Percentiles rank a stretch among this genome's conserved stretches.
These are phyloP conservation scores for Aspergillus carlsbadensis DNA, from an alignment of 495 filamentous ascomycete genomes.

Conservation along the genomic window DNA sequence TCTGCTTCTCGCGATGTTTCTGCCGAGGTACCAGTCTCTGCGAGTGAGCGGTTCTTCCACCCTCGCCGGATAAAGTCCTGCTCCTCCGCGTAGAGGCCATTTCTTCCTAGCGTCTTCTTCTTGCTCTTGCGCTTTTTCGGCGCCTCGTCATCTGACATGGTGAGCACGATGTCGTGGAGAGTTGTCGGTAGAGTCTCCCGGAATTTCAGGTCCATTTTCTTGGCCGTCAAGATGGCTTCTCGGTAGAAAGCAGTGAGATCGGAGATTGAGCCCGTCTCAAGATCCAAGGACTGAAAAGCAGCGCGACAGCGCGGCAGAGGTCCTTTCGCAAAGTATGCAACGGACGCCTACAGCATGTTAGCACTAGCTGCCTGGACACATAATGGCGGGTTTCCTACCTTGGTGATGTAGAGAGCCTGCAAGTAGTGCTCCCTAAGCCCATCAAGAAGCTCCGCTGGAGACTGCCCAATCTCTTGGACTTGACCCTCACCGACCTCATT, in stretches of 20 bases:
- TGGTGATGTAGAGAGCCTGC: slow-evolving; percentile 87
- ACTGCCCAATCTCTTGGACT: slow-evolving; percentile 36
- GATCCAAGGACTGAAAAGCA: slow-evolving; percentile 63
- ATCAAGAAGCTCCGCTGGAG: slow-evolving; percentile 62
- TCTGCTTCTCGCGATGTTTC: slow-evolving; percentile 52
- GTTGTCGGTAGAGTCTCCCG: slow-evolving; percentile 69
- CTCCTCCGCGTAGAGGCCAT: slow-evolving; percentile 76
- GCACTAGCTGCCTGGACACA: background rate
- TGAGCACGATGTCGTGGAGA: slow-evolving; percentile 61
- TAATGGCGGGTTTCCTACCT: slow-evolving; percentile 44
- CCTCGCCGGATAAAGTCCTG: slow-evolving; percentile 72
- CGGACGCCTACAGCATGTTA: slow-evolving; percentile 59
- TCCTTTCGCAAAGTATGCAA: slow-evolving; percentile 97
- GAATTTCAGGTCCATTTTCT: slow-evolving; percentile 86
- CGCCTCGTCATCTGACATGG: slow-evolving; percentile 60
- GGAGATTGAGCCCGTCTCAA: slow-evolving; percentile 25
- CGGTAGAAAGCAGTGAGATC: slow-evolving; percentile 69
- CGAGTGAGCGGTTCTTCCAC: slow-evolving; percentile 62
- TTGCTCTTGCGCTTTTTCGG: slow-evolving; percentile 57
- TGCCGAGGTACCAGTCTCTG: slow-evolving; percentile 30
- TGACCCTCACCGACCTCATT: slow-evolving; percentile 18
- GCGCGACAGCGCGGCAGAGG: slow-evolving; percentile 84
- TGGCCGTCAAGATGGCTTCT: slow-evolving; percentile 66
- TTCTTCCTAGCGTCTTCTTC: slow-evolving; percentile 71
- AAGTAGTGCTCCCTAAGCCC: slow-evolving; percentile 76